These are phyloP conservation scores for Rosellinia necatrix DNA, from an alignment of 2,329 filamentous ascomycete species.

Conservation along the genomic window DNA sequence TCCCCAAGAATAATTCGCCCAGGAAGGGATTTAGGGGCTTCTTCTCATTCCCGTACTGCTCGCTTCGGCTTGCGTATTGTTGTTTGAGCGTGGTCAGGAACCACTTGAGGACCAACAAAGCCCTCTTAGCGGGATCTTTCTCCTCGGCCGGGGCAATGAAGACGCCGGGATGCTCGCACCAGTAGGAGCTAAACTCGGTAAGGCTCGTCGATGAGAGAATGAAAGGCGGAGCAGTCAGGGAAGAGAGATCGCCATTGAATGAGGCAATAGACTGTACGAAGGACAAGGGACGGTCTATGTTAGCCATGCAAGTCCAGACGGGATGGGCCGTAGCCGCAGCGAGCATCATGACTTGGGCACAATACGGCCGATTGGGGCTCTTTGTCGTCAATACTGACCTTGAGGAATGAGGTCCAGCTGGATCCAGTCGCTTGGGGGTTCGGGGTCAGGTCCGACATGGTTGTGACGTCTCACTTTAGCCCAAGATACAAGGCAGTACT, in stretches of 20 bases:
- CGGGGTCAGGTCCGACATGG: slow-evolving; percentile 35
- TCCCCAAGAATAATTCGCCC: slow-evolving; percentile 53
- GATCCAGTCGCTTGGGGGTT: slow-evolving; percentile 40
- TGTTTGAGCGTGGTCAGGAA: slow-evolving; percentile 54
- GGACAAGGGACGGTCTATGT: slow-evolving; percentile 2
- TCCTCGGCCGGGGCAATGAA: slow-evolving; percentile 55
- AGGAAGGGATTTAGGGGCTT: slow-evolving; percentile 60
- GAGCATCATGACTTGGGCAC: not conserved
- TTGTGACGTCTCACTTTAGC: slow-evolving; percentile 14
- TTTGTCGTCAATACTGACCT: slow-evolving; percentile 27
- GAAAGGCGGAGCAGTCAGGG: slow-evolving; percentile 56
- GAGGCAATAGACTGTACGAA: slow-evolving; percentile 40
- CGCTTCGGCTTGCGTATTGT: slow-evolving; percentile 51
- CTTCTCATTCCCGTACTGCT: slow-evolving; percentile 53
- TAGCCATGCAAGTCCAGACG: not conserved
- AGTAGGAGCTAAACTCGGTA: slow-evolving; percentile 56
- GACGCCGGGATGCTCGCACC: slow-evolving; percentile 53
- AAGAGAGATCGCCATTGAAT: slow-evolving; percentile 56
- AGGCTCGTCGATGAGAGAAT: slow-evolving; percentile 54
- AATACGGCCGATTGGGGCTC: not conserved
- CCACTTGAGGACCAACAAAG: slow-evolving; percentile 53
- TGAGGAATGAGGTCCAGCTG: slow-evolving; percentile 42
- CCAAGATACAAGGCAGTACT: slow-evolving; percentile 10
- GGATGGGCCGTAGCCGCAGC: not conserved
- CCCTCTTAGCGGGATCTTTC: slow-evolving; percentile 47